These are phyloP conservation scores for barrel medic (Medicago truncatula) DNA, from an alignment of 306 rosid genomes.

Conservation along the genomic window DNA sequence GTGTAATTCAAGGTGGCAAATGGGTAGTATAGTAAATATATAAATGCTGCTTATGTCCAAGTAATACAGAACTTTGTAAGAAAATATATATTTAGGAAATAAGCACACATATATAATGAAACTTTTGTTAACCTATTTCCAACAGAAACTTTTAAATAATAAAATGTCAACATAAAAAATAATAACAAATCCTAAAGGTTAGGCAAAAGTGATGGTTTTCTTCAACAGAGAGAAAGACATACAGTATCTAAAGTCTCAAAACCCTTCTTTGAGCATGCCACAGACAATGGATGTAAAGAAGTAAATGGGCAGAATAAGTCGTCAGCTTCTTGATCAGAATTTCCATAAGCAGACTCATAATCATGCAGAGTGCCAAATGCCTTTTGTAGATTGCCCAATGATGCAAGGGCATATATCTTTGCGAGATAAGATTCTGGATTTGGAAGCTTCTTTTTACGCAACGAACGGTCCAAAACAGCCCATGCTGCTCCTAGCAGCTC, in stretches of 20 bases:
- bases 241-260: conserved; percentile 92
- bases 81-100: background rate
- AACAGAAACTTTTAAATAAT: conserved; percentile 21
- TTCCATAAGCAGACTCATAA: conserved; percentile 72
- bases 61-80: conserved; percentile 1
- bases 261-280: conserved; percentile 88
- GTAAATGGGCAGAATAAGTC: conserved; percentile 91
- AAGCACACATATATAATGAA: background rate
- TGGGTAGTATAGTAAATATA: background rate
- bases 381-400: conserved; percentile 75
- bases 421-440: conserved; percentile 86
- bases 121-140: conserved; percentile 21
- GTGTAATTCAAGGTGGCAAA: conserved; percentile 20
- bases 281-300: conserved; percentile 80
- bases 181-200: background rate
- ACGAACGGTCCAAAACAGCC: conserved; percentile 77
- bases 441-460: conserved; percentile 79
- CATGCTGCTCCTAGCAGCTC: conserved; percentile 82
- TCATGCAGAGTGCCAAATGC: conserved; percentile 78
- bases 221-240: conserved; percentile 49
- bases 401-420: conserved; percentile 84
- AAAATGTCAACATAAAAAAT: conserved; percentile 22
- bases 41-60: conserved; percentile 15
- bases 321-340: conserved; percentile 59
- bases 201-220: conserved; percentile 35